Evolutionary conservation across 176 grass and related monocot species (phyloP).

Genomic region (Miscanthus lutarioriparius): DNA sequence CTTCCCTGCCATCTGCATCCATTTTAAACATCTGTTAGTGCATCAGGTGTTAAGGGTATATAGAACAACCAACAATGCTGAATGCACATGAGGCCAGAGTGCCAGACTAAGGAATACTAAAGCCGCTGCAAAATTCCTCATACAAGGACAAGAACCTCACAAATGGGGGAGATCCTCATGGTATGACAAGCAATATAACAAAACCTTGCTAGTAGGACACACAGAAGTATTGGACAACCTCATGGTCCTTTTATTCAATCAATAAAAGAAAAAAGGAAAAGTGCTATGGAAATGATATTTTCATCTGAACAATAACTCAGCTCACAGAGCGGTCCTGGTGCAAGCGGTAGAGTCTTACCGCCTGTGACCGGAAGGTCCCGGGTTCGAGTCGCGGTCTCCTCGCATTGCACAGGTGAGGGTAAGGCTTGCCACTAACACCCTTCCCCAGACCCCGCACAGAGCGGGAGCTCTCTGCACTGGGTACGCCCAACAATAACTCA

Average conservation of each 20-base stretch:
- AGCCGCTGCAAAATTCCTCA: not conserved
- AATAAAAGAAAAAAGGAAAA: not conserved
- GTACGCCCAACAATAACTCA: not conserved
- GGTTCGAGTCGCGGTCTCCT: too few relatives aligned
- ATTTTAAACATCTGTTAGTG: slow-evolving; percentile 1
- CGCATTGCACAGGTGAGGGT: too few relatives aligned
- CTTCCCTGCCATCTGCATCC: slow-evolving; percentile 74
- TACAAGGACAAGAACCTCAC: not conserved
- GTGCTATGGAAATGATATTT: not conserved
- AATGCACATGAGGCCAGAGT: not conserved
- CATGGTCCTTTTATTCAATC: not conserved
- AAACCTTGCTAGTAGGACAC: not conserved
- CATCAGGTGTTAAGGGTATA: not conserved
- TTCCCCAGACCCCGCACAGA: too few relatives aligned
- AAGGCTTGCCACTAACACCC: too few relatives aligned
- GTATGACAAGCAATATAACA: not conserved
- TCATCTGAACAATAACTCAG: slow-evolving; percentile 2
- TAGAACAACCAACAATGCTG: not conserved
- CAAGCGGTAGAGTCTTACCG: too few relatives aligned
- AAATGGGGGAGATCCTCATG: not conserved
- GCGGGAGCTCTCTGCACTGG: too few relatives aligned
- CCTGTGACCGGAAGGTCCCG: too few relatives aligned
- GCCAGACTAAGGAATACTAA: not conserved
- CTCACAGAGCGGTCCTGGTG: too few relatives aligned
- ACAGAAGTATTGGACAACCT: not conserved